A percentile compares a stretch with the other conserved stretches of the same genome.
Evolutionary conservation across 352 stramenopile genomes (phyloP).

Genomic region (Globisporangium middletonii): DNA sequence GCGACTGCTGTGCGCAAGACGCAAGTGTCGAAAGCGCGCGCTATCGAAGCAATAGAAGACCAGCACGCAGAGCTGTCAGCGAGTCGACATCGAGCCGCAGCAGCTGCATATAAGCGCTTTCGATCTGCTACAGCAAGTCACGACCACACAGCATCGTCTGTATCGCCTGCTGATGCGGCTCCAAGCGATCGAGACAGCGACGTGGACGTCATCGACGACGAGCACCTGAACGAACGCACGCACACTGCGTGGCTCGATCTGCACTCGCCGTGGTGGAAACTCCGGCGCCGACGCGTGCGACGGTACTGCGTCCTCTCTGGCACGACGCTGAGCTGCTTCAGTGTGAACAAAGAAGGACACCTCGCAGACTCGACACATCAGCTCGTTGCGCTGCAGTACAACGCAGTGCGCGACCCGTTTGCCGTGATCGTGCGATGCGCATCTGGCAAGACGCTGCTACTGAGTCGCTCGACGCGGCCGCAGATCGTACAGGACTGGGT

Average conservation of each 20-base stretch:
- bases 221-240: slow-evolving; percentile 13
- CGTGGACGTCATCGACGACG: background rate
- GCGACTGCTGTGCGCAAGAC: slow-evolving; percentile 26
- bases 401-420: background rate
- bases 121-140: background rate
- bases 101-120: background rate
- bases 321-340: slow-evolving; percentile 39
- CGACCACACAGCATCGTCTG: too few species aligned
- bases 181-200: too few species aligned
- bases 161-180: too few species aligned
- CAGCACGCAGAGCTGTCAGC: background rate
- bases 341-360: slow-evolving; percentile 45
- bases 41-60: background rate
- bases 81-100: background rate
- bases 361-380: slow-evolving; percentile 20
- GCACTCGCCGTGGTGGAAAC: slow-evolving; percentile 31
- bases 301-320: slow-evolving; percentile 40
- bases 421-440: slow-evolving; percentile 2
- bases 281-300: slow-evolving; percentile 13
- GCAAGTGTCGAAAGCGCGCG: slow-evolving; percentile 23
- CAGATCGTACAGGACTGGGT: slow-evolving; percentile 7
- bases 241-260: slow-evolving; percentile 32
- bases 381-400: slow-evolving; percentile 19
- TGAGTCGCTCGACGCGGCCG: slow-evolving; percentile 2
- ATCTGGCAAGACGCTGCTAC: slow-evolving; percentile 17